Evolutionary conservation across 768 basidiomycete species (phyloP), one percentile per base, ranked within the genome.

Genomic region (Suillus decipiens): DNA sequence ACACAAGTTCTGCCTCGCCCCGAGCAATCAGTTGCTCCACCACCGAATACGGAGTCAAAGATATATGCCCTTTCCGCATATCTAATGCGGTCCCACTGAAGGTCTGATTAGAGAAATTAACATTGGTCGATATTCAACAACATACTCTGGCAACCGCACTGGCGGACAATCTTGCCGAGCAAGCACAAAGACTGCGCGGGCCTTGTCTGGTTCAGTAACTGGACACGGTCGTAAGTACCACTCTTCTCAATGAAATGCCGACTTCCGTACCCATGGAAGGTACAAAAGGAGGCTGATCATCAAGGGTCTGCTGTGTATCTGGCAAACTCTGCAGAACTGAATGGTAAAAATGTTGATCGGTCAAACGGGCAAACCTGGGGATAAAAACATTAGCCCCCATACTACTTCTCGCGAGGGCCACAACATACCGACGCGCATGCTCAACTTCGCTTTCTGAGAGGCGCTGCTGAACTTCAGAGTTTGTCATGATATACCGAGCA

Each of bases 301-400:
- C 92, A 61, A 96, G 78, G 57, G 87, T 84, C 24, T 87, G 82
- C 68, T 96, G 89, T 57, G 85, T 81, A 51, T 85, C 86, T 0
- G 96, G 96, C 36, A 98, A 77, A 65, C 88, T 85, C 69, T 94
- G 90, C 33, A 98, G 80, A 5, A 96, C 93, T 1, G 91, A 86
- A n/a, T 83, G 76, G 61, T 84, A 83, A 67, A 92, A 90, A 72
- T 96, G 93, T 31, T 86, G 81, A 67, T 93, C 93, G 0, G 89
- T 82, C 2, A 95, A 77, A 48, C 83, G 81, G 3, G 92, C 88
- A 69, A 93, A 92, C 63, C 95, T 95, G 60, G 9, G 17, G 51
- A 31, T 2, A 61, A 31, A 19, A 28, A 28, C 28, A 22, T 19
- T 42, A 41, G 61, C 56, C 65, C 28, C 39, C 19, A 14, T 43